phyloP scores from a whole-genome alignment of 164 flowering plant genomes.

The Kalanchoe fedtschenkoi region DNA sequence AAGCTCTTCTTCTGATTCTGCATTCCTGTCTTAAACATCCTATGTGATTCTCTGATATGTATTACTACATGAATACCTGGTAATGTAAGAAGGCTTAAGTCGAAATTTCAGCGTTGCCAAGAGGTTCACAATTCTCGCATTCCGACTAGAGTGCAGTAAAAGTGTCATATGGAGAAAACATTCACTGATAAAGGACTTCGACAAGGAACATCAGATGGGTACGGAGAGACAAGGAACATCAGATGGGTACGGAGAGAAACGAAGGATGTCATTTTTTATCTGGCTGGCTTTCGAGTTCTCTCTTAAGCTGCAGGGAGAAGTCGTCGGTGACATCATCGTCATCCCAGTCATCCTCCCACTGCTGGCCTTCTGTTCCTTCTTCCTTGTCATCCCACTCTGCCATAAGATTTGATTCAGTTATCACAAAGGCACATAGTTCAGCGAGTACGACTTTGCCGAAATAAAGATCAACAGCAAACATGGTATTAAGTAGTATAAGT shows the following conservation, averaged over 20 bases:
- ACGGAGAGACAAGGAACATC: too few relatives aligned
- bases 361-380: constrained; percentile 34
- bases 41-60: background rate
- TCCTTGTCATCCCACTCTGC: constrained; percentile 40
- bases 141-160: too few relatives aligned
- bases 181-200: too few relatives aligned
- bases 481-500: too few relatives aligned
- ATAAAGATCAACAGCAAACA: background rate
- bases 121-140: too few relatives aligned
- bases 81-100: too few relatives aligned
- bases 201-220: too few relatives aligned
- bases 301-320: constrained; percentile 39
- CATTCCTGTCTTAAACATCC: background rate
- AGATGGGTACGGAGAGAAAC: too few relatives aligned
- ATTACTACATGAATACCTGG: too few relatives aligned
- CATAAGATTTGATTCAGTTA: background rate
- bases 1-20: background rate
- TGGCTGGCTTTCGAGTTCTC: constrained; percentile 39
- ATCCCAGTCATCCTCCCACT: constrained; percentile 51
- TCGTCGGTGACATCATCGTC: constrained; percentile 45
- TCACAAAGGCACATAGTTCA: background rate
- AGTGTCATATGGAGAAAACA: too few relatives aligned
- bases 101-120: too few relatives aligned
- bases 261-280: too few relatives aligned
- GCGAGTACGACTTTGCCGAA: background rate